Conservation (phyloP, 495 filamentous ascomycete genomes). For the Amphirosellinia nigrospora region DNA sequence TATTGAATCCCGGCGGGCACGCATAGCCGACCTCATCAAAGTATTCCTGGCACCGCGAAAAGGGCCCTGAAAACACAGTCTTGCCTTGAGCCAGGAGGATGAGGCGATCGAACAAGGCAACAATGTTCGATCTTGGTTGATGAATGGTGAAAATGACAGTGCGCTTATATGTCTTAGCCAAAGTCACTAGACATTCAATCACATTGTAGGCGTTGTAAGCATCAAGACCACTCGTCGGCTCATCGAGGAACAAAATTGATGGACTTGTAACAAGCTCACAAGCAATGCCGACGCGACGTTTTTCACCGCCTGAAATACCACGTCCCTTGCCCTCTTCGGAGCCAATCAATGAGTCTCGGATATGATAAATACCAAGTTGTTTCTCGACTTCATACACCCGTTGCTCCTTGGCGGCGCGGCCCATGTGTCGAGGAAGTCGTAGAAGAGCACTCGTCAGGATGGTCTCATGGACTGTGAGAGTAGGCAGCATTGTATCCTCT, state of each 20-base stretch:
- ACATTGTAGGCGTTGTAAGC: constrained; percentile 98
- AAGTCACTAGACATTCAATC: constrained; percentile 90
- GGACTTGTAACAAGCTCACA: constrained; percentile 98
- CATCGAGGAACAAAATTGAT: constrained; percentile 95
- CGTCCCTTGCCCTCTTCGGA: constrained; percentile 95
- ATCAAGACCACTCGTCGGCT: constrained; percentile 94
- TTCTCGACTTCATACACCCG: constrained; percentile 91
- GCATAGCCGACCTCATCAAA: constrained; percentile 89
- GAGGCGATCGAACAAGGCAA: constrained; percentile 94
- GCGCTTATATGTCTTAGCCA: constrained; percentile 93
- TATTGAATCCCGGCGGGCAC: constrained; percentile 97
- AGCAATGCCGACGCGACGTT: constrained; percentile 93
- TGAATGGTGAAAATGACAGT: constrained; percentile 99
- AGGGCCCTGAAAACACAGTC: constrained; percentile 91
- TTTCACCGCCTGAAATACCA: constrained; percentile 96
- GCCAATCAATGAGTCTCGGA: constrained; percentile 93
- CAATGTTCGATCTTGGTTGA: constrained; percentile 99
- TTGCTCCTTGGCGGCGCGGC: constrained; percentile 80
- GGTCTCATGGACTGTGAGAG: constrained; percentile 96
- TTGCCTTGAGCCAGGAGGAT: constrained; percentile 88
- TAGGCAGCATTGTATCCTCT: constrained; percentile 97
- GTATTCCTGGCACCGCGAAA: constrained; percentile 87
- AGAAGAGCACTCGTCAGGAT: constrained; percentile 93
- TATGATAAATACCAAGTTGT: constrained; percentile 90
- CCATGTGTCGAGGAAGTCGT: constrained; percentile 90